Evolutionary conservation across 257 asterid species (phyloP).

Genomic region (Ilex asprella): DNA sequence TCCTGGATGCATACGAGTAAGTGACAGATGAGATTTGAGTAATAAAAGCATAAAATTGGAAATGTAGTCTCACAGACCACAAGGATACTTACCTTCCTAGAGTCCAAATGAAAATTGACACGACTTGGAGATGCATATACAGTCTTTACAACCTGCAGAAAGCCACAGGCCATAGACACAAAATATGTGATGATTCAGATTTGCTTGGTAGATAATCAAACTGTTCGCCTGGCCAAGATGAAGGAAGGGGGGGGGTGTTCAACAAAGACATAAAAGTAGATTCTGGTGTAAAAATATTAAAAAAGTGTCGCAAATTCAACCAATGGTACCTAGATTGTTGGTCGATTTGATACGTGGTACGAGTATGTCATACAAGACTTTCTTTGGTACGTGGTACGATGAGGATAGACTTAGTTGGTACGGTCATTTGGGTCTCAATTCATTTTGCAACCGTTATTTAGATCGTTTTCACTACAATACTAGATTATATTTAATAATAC

Average conservation of each 20-base stretch:
- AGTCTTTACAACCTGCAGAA: conserved; percentile 82
- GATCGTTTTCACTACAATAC: too few species aligned
- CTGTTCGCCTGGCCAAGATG: background rate
- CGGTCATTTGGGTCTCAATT: too few species aligned
- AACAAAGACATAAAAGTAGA: background rate
- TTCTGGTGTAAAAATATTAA: too few species aligned
- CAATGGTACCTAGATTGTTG: too few species aligned
- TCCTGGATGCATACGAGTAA: conserved; percentile 48
- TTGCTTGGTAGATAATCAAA: background rate
- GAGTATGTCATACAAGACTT: too few species aligned
- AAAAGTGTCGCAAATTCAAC: too few species aligned
- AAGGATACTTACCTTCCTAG: conserved; percentile 70
- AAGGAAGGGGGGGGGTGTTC: too few species aligned
- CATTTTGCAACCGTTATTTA: too few species aligned
- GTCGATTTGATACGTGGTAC: too few species aligned
- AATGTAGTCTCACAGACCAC: conserved; percentile 10
- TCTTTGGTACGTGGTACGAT: too few species aligned
- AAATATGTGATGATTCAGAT: background rate
- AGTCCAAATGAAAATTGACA: conserved; percentile 87
- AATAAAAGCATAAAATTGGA: conserved; percentile 10
- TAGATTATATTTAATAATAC: too few species aligned
- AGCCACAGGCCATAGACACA: background rate
- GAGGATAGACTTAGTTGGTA: too few species aligned
- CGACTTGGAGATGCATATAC: conserved; percentile 99
- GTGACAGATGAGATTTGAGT: conserved; percentile 12